Base-by-base conservation (phyloP, 306 rosid genomes). In the Cicer cuneatum region DNA sequence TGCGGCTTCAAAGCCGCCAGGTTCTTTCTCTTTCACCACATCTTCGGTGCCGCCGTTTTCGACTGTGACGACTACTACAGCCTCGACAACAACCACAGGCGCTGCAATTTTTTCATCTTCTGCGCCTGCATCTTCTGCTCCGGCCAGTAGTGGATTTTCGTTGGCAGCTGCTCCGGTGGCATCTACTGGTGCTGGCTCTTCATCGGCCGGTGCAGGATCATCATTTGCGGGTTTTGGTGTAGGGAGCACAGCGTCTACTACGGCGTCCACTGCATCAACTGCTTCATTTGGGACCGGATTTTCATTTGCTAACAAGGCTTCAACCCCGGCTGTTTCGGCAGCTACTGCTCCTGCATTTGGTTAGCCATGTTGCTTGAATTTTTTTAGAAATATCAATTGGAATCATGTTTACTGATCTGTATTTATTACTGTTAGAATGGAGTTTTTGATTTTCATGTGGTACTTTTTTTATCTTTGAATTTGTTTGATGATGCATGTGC, bases 281-380 rank as follows among this genome's bases (percentile, higher is more conserved):
- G 80, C 91, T 52, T 75, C 96, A 46, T 69, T 90, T n/a, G 90
- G 86, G 49, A 14, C 89, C 2, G 84, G 82, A 18, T 82, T 87
- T 66, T 72, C 88, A 1, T 77, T 84, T 69, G 73, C 89, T 3
- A 81, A 78, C 52, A 85, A 84, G 78, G 35, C 81, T 7, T 84
- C 93, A 14, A 59, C 87, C 0, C 87, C 84, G 11, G 88, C 88
- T 0, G 87, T 79, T 59, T 70, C 90, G 2, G 79, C 73, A 45
- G 38, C 66, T 42, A 68, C 78, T 46, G 29, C 78, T 15, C 84
- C 86, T 54, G 29, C 84, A 71, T 87, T 85, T 71, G 87, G 98
- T 93, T 65, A 83, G 87, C 37, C 54, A 42, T 29, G 8, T 66
- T 2, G 45, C 65, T 78, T 46, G 66, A 16, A 13, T 71, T 38